Evolutionary conservation across 2,329 filamentous ascomycete genomes (phyloP).

Genomic region (Pestalotiopsis sp.): DNA sequence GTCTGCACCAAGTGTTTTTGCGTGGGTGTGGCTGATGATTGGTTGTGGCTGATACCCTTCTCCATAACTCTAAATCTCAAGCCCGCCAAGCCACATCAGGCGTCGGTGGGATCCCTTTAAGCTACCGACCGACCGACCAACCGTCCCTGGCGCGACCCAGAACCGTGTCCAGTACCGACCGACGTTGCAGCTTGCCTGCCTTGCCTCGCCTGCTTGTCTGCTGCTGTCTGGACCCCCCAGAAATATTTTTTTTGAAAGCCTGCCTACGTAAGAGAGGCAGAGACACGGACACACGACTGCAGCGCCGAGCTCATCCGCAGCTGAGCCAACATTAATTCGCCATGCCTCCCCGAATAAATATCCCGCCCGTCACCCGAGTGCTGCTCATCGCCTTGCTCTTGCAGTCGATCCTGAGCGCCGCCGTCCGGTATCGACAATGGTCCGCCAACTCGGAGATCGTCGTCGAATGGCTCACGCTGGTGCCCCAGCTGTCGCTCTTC

Average conservation of each 20-base stretch:
- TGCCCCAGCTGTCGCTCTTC: slow-evolving; percentile 79
- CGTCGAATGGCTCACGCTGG: slow-evolving; percentile 84
- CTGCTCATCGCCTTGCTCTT: slow-evolving; percentile 74
- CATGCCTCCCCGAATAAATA: slow-evolving; percentile 85
- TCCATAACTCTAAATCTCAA: not conserved
- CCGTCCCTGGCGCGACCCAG: slow-evolving; percentile 1
- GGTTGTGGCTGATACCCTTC: not conserved
- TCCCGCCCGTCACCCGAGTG: slow-evolving; percentile 87
- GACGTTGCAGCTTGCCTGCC: not conserved
- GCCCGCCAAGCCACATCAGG: slow-evolving; percentile 4
- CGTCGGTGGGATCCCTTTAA: not conserved
- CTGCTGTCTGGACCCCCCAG: not conserved
- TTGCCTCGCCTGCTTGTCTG: not conserved
- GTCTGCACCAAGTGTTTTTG: not conserved
- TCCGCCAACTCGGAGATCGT: slow-evolving; percentile 65
- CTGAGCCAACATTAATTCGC: slow-evolving; percentile 25
- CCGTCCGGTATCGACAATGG: slow-evolving; percentile 75
- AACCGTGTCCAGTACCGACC: slow-evolving; percentile 7
- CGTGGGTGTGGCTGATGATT: not conserved
- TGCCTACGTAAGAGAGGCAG: not conserved
- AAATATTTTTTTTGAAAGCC: not conserved
- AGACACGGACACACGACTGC: not conserved
- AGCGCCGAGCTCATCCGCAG: slow-evolving; percentile 1
- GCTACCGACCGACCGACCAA: not conserved
- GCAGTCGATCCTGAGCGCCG: slow-evolving; percentile 81